Conservation (phyloP, 2,329 filamentous ascomycete genomes). For the Neonectria neomacrospora region DNA sequence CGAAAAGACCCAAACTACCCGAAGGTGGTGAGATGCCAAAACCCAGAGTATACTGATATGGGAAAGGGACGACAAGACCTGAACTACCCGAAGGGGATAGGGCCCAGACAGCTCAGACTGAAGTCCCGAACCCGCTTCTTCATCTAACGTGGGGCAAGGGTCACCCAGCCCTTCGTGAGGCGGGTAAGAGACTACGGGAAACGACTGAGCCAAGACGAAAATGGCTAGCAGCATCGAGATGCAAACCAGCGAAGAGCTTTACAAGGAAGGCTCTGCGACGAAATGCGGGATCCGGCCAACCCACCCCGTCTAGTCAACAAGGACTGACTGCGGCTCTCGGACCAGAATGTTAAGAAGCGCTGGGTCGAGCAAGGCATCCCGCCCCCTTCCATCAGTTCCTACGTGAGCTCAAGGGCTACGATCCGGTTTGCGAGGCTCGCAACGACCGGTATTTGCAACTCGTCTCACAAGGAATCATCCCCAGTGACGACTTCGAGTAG, state of each 20-base stretch:
- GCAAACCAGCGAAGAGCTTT: neutral
- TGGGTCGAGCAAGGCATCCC: slow-evolving; percentile 10
- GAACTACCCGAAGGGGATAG: neutral
- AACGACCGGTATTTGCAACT: neutral
- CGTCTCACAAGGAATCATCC: neutral
- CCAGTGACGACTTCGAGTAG: no score
- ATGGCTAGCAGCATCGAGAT: neutral
- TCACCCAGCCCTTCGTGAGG: neutral
- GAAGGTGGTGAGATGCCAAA: no score
- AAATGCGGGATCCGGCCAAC: neutral
- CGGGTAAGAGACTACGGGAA: neutral
- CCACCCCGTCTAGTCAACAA: neutral
- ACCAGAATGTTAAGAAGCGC: neutral
- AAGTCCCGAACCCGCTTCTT: neutral
- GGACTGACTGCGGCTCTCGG: neutral
- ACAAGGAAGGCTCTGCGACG: no score
- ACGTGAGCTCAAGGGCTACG: neutral
- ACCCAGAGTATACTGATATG: no score
- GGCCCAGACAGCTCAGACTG: neutral
- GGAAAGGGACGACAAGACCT: neutral
- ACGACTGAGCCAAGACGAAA: neutral
- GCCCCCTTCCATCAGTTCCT: neutral
- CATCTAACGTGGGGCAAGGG: neutral
- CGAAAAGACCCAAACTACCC: no score
- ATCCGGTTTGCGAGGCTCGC: neutral